Evolutionary conservation across 2,329 filamentous ascomycete species (phyloP).

Genomic region (Diplocarpon mali): DNA sequence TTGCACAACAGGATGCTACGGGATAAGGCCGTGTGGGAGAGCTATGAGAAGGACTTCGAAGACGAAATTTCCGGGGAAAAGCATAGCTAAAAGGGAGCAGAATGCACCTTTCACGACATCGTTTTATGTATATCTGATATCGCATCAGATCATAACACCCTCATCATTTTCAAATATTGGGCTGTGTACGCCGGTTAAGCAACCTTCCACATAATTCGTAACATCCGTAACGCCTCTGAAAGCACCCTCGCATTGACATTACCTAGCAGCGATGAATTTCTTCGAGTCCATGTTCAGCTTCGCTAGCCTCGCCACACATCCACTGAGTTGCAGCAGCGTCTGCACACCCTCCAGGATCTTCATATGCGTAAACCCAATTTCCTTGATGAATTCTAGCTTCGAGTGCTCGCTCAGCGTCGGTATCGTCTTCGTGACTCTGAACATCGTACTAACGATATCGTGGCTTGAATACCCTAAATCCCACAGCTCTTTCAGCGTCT

Average conservation of each 20-base stretch:
- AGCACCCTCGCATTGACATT: constrained; percentile 11
- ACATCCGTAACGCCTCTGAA: constrained; percentile 19
- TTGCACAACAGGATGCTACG: constrained; percentile 51
- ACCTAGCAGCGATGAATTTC: constrained; percentile 45
- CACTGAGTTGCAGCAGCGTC: constrained; percentile 85
- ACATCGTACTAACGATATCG: constrained; percentile 99
- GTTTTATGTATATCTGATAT: neutral
- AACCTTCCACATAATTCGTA: constrained; percentile 9
- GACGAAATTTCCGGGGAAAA: constrained; percentile 11
- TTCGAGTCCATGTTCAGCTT: constrained; percentile 95
- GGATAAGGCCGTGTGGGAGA: constrained; percentile 58
- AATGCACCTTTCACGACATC: neutral
- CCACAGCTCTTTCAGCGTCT: constrained; percentile 84
- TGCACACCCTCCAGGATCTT: constrained; percentile 96
- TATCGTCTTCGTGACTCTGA: constrained; percentile 93
- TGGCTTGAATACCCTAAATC: constrained; percentile 93
- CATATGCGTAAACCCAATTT: constrained; percentile 99
- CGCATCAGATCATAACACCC: constrained; percentile 1
- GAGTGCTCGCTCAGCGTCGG: constrained; percentile 85
- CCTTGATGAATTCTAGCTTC: constrained; percentile 94
- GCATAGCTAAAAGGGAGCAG: constrained; percentile 7
- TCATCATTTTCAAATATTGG: constrained; percentile 4
- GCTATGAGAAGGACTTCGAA: constrained; percentile 46
- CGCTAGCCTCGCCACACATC: constrained; percentile 81
- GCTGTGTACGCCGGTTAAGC: constrained; percentile 10